A percentile compares a stretch with the other conserved stretches of the same genome.
phyloP scores from a whole-genome alignment of 2,329 filamentous ascomycete species.

The Fusarium coicis region DNA sequence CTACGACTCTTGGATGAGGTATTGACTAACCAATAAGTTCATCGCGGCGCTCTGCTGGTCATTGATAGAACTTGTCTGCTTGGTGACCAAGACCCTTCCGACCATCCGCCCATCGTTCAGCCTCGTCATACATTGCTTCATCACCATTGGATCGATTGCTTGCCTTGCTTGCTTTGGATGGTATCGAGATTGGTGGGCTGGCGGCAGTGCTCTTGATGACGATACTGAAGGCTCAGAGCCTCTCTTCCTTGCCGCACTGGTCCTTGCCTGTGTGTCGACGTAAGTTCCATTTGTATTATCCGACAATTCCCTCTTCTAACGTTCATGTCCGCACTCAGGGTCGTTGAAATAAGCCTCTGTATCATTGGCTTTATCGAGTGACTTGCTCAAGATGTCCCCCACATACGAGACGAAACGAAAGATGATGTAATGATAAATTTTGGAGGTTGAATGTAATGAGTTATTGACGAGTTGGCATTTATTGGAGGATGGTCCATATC shows the following conservation, averaged over 20 bases:
- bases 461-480: neutral
- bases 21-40: neutral
- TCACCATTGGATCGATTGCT: neutral
- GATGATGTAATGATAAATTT: neutral
- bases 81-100: neutral
- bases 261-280: neutral
- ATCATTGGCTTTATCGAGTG: neutral
- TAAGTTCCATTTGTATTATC: rapidly evolving
- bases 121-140: neutral
- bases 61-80: neutral
- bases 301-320: rapidly evolving
- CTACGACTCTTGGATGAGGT: rapidly evolving
- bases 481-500: neutral
- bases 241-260: neutral
- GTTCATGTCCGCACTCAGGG: neutral
- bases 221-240: neutral
- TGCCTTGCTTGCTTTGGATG: neutral
- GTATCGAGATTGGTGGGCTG: neutral
- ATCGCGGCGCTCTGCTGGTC: neutral
- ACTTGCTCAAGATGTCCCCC: neutral
- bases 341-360: neutral
- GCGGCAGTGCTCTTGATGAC: neutral
- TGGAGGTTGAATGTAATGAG: neutral
- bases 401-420: neutral
- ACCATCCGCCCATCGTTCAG: neutral